Percentiles rank a stretch among this genome's conserved stretches.
These are phyloP conservation scores for Exutisphaerella laricina DNA, from an alignment of 2,329 filamentous ascomycete species.

Conservation along the genomic window DNA sequence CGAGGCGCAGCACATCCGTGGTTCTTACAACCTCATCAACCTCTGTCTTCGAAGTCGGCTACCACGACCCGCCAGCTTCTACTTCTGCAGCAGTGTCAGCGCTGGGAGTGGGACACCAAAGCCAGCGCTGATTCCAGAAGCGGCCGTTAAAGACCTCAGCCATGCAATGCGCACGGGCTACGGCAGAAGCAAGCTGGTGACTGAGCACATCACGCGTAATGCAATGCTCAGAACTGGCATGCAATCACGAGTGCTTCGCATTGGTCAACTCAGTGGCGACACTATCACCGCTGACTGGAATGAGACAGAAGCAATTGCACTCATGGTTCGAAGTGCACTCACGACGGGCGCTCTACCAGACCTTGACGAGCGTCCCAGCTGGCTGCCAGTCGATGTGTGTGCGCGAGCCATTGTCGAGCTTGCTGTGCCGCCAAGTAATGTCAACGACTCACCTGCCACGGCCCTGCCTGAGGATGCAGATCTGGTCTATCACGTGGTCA, in stretches of 20 bases:
- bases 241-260: conserved; percentile 22
- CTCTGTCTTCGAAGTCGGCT: conserved; percentile 23
- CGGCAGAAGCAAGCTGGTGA: conserved; percentile 36
- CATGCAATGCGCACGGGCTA: conserved; percentile 33
- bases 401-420: conserved; percentile 25
- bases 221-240: conserved; percentile 30
- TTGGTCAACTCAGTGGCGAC: conserved; percentile 30
- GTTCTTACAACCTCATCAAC: conserved; percentile 29
- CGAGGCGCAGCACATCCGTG: conserved; percentile 29
- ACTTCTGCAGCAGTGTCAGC: conserved; percentile 38
- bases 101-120: conserved; percentile 18
- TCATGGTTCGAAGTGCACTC: conserved; percentile 38
- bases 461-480: conserved; percentile 5
- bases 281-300: conserved; percentile 35
- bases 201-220: conserved; percentile 29
- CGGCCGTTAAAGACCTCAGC: conserved; percentile 23
- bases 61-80: conserved; percentile 27
- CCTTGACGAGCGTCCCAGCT: conserved; percentile 38
- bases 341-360: conserved; percentile 37
- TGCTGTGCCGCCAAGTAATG: conserved; percentile 1
- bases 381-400: conserved; percentile 43
- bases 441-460: not conserved
- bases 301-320: conserved; percentile 40
- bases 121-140: conserved; percentile 29
- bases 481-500: conserved; percentile 34